Evolutionary conservation across 2,329 filamentous ascomycete species (phyloP).

Genomic region (Arachnomyces sp.): DNA sequence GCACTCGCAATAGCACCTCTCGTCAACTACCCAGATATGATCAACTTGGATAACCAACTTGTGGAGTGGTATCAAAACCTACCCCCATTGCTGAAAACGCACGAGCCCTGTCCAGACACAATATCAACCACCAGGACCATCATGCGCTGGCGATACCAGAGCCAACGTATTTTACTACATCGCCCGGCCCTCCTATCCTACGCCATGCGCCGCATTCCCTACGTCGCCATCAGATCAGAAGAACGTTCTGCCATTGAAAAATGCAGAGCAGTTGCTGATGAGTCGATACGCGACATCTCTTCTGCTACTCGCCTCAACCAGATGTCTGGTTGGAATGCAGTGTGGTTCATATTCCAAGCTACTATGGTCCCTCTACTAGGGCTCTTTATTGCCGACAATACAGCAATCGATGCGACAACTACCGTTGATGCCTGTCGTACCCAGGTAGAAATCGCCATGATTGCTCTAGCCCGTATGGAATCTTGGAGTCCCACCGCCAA

Average conservation of each 20-base stretch:
- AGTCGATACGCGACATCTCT: conserved; percentile 64
- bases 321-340: conserved; percentile 72
- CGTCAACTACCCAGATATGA: conserved; percentile 57
- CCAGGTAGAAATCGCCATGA: conserved; percentile 44
- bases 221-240: conserved; percentile 46
- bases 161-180: conserved; percentile 67
- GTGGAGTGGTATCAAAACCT: conserved; percentile 64
- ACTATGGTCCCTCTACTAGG: conserved; percentile 70
- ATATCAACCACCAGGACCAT: conserved; percentile 62
- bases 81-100: conserved; percentile 56
- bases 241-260: conserved; percentile 60
- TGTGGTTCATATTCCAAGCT: conserved; percentile 74
- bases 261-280: conserved; percentile 60
- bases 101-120: conserved; percentile 60
- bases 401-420: conserved; percentile 52
- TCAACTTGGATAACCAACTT: conserved; percentile 58
- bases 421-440: conserved; percentile 43
- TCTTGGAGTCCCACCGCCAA: conserved; percentile 57
- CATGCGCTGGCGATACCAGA: conserved; percentile 77
- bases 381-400: conserved; percentile 46
- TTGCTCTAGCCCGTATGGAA: conserved; percentile 44
- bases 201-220: conserved; percentile 45
- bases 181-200: conserved; percentile 63
- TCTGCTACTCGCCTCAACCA: conserved; percentile 63
- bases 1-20: conserved; percentile 61